A percentile compares a stretch with the other conserved stretches of the same genome.
phyloP scores from a whole-genome alignment of 768 basidiomycete genomes.

The Podaxis carcinomalis region DNA sequence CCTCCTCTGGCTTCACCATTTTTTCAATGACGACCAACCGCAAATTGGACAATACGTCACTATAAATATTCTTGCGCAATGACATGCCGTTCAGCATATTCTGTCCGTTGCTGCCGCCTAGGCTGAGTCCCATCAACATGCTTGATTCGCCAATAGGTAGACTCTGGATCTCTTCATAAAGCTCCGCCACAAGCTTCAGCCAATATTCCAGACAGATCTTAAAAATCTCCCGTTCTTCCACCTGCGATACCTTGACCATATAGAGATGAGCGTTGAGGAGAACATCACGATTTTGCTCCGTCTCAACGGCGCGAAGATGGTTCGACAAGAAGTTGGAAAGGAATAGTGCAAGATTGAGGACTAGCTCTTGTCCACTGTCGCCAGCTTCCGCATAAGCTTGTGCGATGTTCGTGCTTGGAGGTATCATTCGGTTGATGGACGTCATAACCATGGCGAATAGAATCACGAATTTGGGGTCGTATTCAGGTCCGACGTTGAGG shows the following conservation, averaged over 20 bases:
- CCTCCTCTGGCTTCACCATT: slow-evolving; percentile 99
- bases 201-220: slow-evolving; percentile 99
- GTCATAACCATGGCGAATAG: slow-evolving; percentile 99
- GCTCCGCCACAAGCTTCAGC: slow-evolving; percentile 90
- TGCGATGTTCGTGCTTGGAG: slow-evolving; percentile 91
- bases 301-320: slow-evolving; percentile 93
- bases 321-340: slow-evolving; percentile 92
- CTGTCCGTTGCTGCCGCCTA: slow-evolving; percentile 62
- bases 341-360: slow-evolving; percentile 97
- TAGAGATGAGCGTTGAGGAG: slow-evolving; percentile 96
- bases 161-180: slow-evolving; percentile 96
- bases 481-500: slow-evolving; percentile 92
- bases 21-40: slow-evolving; percentile 95
- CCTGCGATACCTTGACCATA: slow-evolving; percentile 97
- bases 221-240: slow-evolving; percentile 98
- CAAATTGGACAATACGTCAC: slow-evolving; percentile 90
- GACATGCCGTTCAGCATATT: slow-evolving; percentile 75
- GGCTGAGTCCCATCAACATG: slow-evolving; percentile 83
- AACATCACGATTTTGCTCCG: slow-evolving; percentile 84
- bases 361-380: slow-evolving; percentile 93
- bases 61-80: slow-evolving; percentile 90
- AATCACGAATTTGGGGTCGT: slow-evolving; percentile 96
- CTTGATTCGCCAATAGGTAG: slow-evolving; percentile 85
- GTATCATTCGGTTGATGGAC: slow-evolving; percentile 93
- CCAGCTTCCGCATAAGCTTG: slow-evolving; percentile 86